Evolutionary conservation across 2,329 filamentous ascomycete species (phyloP), one percentile per base, ranked within the genome.

Genomic region (Microsporum canis): DNA sequence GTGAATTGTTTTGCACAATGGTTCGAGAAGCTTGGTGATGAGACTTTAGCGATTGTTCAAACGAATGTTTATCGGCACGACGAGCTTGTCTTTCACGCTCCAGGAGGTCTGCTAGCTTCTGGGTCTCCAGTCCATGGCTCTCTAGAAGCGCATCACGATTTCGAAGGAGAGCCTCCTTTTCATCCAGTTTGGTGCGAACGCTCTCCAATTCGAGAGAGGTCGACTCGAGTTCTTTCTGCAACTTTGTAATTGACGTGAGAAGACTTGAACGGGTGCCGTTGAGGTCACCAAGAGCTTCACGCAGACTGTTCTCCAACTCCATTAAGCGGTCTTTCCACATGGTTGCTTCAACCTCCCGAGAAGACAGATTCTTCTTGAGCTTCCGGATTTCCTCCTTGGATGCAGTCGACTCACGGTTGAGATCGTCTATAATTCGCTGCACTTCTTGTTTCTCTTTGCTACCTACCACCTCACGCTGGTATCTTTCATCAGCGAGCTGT

Each of bases 371-470:
- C 80, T 95, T 94, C 70, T 89, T 87, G 66, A 97, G 78, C 69
- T 84, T 84, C 65, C 91, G 83, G 31, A 86, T 83, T 70, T 97
- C 94, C 64, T 97, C 94, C 76, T 94, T 95, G 64, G 89, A 85
- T 33, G 82, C 80, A 3, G 87, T 87, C 29, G 86, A 83, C 73
- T 97, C 91, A 45, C 85, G 82, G 71, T 96, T 97, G 66, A 97
- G 86, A 65, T 96, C 90, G 69, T 95, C 92, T 70, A 97, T 85
- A 65, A 95, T 84, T 73, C 92, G 88, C 76, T 97, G 91, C 58
- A 95, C 88, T 71, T 97, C 92, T 71, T 95, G 88, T 77, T 97
- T 96, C 76, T 96, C 91, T 69, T 89, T 86, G 70, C 84, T 88
- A 55, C 90, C 89, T 60, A 96, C 83, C 57, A 91, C 83, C 72